These are phyloP conservation scores for Pleomassaria siparia DNA, from an alignment of 2,329 filamentous ascomycete genomes.

Conservation along the genomic window DNA sequence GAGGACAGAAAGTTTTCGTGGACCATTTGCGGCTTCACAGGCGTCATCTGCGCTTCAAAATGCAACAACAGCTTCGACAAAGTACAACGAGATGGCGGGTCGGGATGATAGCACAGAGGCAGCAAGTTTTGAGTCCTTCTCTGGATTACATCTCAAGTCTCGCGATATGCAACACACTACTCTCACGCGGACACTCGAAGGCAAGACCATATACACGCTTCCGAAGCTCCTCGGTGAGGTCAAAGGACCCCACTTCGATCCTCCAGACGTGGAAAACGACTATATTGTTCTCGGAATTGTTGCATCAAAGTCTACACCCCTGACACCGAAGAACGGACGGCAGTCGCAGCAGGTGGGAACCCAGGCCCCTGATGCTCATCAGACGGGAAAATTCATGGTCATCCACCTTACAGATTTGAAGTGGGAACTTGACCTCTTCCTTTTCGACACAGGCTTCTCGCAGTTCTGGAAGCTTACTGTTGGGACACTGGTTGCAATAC, in stretches of 20 bases:
- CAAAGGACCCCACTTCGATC: constrained; percentile 78
- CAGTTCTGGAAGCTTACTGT: constrained; percentile 92
- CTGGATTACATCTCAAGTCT: constrained; percentile 78
- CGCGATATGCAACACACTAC: constrained; percentile 80
- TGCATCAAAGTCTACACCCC: constrained; percentile 83
- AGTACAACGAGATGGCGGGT: constrained; percentile 33
- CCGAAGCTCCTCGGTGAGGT: constrained; percentile 79
- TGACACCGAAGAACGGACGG: constrained; percentile 56
- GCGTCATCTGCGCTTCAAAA: constrained; percentile 23
- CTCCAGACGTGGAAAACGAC: constrained; percentile 81
- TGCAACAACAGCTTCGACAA: constrained; percentile 22
- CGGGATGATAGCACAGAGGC: constrained; percentile 54
- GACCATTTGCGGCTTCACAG: constrained; percentile 24
- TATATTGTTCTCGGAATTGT: constrained; percentile 88
- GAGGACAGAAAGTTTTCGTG: constrained; percentile 20
- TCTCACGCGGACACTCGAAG: constrained; percentile 73
- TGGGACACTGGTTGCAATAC: constrained; percentile 87
- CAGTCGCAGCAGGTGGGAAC: constrained; percentile 44
- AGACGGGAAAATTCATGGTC: constrained; percentile 86
- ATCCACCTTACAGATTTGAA: constrained; percentile 84
- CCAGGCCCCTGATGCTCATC: constrained; percentile 56
- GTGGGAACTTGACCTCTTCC: constrained; percentile 87
- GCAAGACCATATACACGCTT: constrained; percentile 75
- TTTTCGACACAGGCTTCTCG: constrained; percentile 88
- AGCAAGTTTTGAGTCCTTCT: constrained; percentile 72